Percentiles rank a stretch among this genome's conserved stretches.
phyloP scores from a whole-genome alignment of 345 rosid species.

The Corchorus olitorius region DNA sequence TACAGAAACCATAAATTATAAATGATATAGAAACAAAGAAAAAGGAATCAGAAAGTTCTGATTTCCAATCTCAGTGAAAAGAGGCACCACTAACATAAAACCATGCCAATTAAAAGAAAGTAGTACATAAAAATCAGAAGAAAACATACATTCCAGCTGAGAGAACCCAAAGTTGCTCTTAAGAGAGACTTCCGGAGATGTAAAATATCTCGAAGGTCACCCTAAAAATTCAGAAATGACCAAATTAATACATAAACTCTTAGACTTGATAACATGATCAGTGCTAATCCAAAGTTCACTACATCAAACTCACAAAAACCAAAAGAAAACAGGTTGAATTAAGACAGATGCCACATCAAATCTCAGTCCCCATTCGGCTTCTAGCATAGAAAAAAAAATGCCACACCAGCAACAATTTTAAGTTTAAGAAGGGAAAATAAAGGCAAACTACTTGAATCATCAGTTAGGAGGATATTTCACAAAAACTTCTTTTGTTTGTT shows the following conservation, averaged over 20 bases:
- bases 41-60: conserved; percentile 1
- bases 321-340: neutral
- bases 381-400: neutral
- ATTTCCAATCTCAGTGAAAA: neutral
- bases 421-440: too few relatives aligned
- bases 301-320: neutral
- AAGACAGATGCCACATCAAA: neutral
- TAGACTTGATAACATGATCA: neutral
- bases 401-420: neutral
- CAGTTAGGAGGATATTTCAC: neutral
- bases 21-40: neutral
- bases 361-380: neutral
- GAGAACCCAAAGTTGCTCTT: conserved; percentile 53
- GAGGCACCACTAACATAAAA: conserved; percentile 13
- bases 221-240: conserved; percentile 48
- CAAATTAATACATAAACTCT: neutral
- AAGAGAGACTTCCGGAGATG: conserved; percentile 78
- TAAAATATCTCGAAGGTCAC: conserved; percentile 69
- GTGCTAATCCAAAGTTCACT: neutral
- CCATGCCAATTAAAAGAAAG: neutral
- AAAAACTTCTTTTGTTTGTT: neutral
- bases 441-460: neutral
- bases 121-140: conserved; percentile 8
- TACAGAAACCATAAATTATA: neutral
- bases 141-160: conserved; percentile 68